Percentiles rank a stretch among this genome's conserved stretches.
Conservation (phyloP, 2,329 filamentous ascomycete species). For the Chalara sp. region DNA sequence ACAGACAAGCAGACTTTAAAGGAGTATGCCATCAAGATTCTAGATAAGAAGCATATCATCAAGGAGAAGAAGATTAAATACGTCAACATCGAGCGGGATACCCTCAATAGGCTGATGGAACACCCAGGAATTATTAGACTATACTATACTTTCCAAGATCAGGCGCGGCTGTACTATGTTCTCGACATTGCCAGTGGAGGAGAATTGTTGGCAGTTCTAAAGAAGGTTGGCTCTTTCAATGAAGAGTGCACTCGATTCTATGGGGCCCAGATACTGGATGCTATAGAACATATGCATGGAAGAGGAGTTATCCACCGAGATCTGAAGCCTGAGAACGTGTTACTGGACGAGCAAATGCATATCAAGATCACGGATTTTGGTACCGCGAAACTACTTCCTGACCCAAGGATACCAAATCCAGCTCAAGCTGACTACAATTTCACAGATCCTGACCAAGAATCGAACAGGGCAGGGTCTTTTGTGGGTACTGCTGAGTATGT, state of each 20-base stretch:
- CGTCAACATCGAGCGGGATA: constrained; percentile 99
- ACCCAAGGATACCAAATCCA: constrained; percentile 34
- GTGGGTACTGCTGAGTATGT: constrained; percentile 98
- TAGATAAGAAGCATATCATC: constrained; percentile 98
- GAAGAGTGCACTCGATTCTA: constrained; percentile 93
- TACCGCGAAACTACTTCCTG: constrained; percentile 85
- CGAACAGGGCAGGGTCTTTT: constrained; percentile 81
- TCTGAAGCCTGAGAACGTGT: constrained; percentile 92
- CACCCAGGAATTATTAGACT: constrained; percentile 94
- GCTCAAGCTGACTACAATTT: constrained; percentile 30
- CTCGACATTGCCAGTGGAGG: constrained; percentile 88
- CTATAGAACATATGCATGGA: constrained; percentile 97
- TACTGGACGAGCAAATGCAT: constrained; percentile 92
- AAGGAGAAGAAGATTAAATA: constrained; percentile 99
- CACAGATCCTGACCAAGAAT: constrained; percentile 40
- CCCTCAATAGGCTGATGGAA: constrained; percentile 88
- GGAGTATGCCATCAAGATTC: constrained; percentile 95
- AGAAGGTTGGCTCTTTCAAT: constrained; percentile 91
- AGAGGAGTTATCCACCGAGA: constrained; percentile 94
- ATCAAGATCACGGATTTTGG: constrained; percentile 99
- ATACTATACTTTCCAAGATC: constrained; percentile 98
- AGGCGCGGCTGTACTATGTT: constrained; percentile 92
- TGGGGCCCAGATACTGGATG: constrained; percentile 89
- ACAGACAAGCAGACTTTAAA: constrained; percentile 91
- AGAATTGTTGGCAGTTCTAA: constrained; percentile 85